Evolutionary conservation across 768 basidiomycete genomes (phyloP).

Genomic region (Pleurotus pulmonarius): DNA sequence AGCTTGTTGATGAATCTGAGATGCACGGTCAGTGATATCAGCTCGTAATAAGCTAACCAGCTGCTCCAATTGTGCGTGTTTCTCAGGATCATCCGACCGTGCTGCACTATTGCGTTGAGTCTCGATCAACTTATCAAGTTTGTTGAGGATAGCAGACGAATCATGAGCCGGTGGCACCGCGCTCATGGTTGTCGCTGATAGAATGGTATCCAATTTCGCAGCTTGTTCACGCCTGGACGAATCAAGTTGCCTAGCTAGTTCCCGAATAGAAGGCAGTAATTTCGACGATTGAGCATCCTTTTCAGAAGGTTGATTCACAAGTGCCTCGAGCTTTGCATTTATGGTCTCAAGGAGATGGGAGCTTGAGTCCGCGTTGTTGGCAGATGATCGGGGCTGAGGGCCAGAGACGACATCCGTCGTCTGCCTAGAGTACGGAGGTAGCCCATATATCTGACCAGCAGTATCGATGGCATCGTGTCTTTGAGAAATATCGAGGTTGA

Average conservation of each 20-base stretch:
- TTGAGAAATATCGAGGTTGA: not conserved
- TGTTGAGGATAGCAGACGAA: constrained; percentile 31
- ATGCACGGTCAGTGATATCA: constrained; percentile 42
- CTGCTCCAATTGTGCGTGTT: constrained; percentile 30
- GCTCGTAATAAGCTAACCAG: constrained; percentile 45
- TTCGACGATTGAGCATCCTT: no score
- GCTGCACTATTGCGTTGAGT: constrained; percentile 8
- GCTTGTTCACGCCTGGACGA: not conserved
- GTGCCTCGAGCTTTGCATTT: no score
- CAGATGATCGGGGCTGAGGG: no score
- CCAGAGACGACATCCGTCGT: no score
- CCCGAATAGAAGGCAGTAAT: not conserved
- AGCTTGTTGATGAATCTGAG: constrained; percentile 60
- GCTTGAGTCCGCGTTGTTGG: no score
- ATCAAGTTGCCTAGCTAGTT: not conserved
- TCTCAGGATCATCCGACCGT: not conserved
- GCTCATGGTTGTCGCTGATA: not conserved
- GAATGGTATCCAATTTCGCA: not conserved
- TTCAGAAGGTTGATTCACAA: no score
- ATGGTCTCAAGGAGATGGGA: no score
- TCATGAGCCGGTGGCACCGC: constrained; percentile 6
- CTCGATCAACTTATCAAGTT: constrained; percentile 25
- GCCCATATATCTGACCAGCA: not conserved
- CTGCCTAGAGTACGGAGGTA: not conserved
- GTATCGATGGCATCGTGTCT: not conserved